These are phyloP conservation scores for Tricholoma bakamatsutake DNA, from an alignment of 768 basidiomycete genomes.

Conservation along the genomic window DNA sequence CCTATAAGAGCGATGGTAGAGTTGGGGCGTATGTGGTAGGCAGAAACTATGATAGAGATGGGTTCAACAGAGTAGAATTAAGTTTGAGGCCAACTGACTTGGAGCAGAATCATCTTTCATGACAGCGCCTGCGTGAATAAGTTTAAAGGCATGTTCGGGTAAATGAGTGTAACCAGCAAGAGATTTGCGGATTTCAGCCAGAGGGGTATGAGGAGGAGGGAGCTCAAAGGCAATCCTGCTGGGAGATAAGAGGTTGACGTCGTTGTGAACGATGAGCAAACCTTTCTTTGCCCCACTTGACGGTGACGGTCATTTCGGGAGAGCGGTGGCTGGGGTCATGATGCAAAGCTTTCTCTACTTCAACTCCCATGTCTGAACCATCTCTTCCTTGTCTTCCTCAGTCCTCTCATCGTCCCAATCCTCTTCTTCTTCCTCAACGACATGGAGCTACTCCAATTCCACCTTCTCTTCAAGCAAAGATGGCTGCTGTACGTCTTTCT, in stretches of 20 bases:
- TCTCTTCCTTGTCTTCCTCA: not conserved
- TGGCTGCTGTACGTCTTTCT: constrained; percentile 65
- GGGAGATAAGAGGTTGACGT: constrained; percentile 1
- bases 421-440: constrained; percentile 38
- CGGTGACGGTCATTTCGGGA: constrained; percentile 32
- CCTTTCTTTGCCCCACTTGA: constrained; percentile 42
- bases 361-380: constrained; percentile 12
- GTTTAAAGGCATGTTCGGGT: constrained; percentile 65
- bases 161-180: constrained; percentile 76
- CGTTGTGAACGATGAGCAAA: constrained; percentile 7
- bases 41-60: constrained; percentile 45
- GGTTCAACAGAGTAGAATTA: not conserved
- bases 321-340: constrained; percentile 2
- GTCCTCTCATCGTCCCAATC: constrained; percentile 4
- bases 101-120: constrained; percentile 78
- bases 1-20: constrained; percentile 70
- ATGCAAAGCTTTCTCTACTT: constrained; percentile 12
- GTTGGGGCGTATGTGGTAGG: constrained; percentile 66
- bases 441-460: constrained; percentile 67
- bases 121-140: constrained; percentile 86
- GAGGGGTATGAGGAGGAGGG: constrained; percentile 53
- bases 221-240: constrained; percentile 36
- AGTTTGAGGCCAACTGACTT: constrained; percentile 33
- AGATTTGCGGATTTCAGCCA: constrained; percentile 50
- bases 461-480: constrained; percentile 85